A percentile compares a stretch with the other conserved stretches of the same genome.
Conservation (phyloP, 2,329 filamentous ascomycete species). For the Botryotinia calthae region DNA sequence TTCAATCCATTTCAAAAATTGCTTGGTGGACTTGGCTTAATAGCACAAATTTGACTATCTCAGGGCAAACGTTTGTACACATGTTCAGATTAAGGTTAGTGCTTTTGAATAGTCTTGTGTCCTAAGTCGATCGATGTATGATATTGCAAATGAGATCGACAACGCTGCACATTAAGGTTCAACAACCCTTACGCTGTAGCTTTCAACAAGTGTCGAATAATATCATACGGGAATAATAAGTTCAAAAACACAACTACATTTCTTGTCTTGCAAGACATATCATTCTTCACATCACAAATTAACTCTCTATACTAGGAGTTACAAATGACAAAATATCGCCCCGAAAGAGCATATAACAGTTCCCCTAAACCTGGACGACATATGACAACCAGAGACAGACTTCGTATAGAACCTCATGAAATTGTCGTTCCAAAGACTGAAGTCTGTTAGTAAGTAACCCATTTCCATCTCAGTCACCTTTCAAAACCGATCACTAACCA, state of each 20-base stretch:
- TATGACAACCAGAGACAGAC: conserved; percentile 19
- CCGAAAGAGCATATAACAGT: background rate
- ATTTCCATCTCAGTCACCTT: background rate
- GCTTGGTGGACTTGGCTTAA: background rate
- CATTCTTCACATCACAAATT: background rate
- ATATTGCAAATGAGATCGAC: background rate
- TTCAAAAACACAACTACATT: background rate
- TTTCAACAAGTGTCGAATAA: background rate
- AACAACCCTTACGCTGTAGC: background rate
- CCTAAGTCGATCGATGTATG: background rate
- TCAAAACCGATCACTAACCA: background rate
- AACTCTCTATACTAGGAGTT: background rate
- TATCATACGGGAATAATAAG: background rate
- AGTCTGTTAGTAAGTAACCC: conserved; percentile 29
- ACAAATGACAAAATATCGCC: background rate
- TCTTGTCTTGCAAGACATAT: too few species aligned
- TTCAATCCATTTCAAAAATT: background rate
- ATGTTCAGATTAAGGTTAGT: background rate
- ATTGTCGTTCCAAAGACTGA: conserved; percentile 26
- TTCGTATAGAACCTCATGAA: background rate
- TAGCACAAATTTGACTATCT: background rate
- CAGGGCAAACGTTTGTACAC: background rate
- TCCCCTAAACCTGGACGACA: background rate
- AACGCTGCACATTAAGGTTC: background rate
- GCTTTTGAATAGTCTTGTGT: background rate